Evolutionary conservation across 495 filamentous ascomycete genomes (phyloP), one percentile per base, ranked within the genome.

Genomic region (Trichocladium antarcticum): DNA sequence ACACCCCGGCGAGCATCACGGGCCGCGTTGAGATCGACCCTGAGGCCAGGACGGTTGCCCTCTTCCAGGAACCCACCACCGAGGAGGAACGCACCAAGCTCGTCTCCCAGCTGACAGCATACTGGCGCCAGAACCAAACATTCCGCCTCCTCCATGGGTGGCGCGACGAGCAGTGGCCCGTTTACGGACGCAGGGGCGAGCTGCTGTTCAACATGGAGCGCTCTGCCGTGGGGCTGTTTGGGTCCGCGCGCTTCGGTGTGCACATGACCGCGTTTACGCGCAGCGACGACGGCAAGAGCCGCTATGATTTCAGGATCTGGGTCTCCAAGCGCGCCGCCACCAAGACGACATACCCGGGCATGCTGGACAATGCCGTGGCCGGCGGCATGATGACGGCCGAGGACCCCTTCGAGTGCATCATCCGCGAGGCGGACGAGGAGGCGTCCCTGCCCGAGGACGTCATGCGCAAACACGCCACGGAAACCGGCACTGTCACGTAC

Each of bases 281-380:
- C 24, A 64, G 67, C 19, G 63, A 67, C n/a, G 68, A 76, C 22
- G 74, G 66, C 14, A 60, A 59, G 29, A 65, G 63, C 53, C 47
- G 51, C 21, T 54, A 76, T 32, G 83, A 81, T 0, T 65, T 93
- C 27, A 80, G 80, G 54, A 76, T 99, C 31, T 95, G 92, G 87
- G 77, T 93, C 0, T 88, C 92, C 5, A 72, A 84, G 40, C 71
- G 92, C 9, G 75, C 87, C 20, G 71, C 69, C 37, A 76, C 63
- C 29, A 97, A 97, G 69, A 75, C 85, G 54, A 95, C 88, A 0
- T 97, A 88, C 55, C 81, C 82, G 2, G 73, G 82, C 7, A 85
- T 95, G 80, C 67, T 97, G 41, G 92, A 99, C 62, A 99, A 99
- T 60, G 85, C 86, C 2, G 93, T 95, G 5, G 92, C 89, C 0